phyloP scores from a whole-genome alignment of 2,329 filamentous ascomycete genomes.

The Dothiorella sarmentorum region DNA sequence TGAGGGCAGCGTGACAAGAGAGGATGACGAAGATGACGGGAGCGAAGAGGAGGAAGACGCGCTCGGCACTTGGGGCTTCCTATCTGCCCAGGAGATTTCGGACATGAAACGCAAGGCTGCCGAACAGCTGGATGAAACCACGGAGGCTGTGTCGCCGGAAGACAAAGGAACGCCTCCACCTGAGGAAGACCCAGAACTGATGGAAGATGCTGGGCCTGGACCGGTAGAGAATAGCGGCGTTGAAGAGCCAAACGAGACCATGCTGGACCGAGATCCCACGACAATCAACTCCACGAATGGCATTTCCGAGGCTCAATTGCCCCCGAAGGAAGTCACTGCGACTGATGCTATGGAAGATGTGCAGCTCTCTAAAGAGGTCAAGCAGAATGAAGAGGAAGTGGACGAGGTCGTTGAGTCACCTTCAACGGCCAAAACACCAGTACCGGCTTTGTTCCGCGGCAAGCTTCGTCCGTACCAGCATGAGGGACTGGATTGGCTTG shows the following conservation, averaged over 20 bases:
- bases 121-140: constrained; percentile 23
- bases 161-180: constrained; percentile 2
- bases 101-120: constrained; percentile 16
- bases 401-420: constrained; percentile 26
- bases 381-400: constrained; percentile 12
- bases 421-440: constrained; percentile 50
- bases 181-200: neutral
- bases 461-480: constrained; percentile 94
- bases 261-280: neutral
- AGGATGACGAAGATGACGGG: constrained; percentile 37
- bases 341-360: neutral
- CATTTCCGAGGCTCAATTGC: neutral
- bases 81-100: constrained; percentile 12
- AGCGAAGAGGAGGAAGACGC: constrained; percentile 32
- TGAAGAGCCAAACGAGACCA: neutral
- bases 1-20: constrained; percentile 20
- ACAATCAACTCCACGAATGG: neutral
- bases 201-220: neutral
- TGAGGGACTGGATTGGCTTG: constrained; percentile 94
- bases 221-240: neutral
- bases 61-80: constrained; percentile 12
- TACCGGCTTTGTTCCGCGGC: constrained; percentile 70
- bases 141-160: constrained; percentile 33
- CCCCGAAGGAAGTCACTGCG: neutral
- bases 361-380: neutral